Evolutionary conservation across 352 stramenopile genomes (phyloP).

Genomic region (Phytophthora macrochlamydospora): DNA sequence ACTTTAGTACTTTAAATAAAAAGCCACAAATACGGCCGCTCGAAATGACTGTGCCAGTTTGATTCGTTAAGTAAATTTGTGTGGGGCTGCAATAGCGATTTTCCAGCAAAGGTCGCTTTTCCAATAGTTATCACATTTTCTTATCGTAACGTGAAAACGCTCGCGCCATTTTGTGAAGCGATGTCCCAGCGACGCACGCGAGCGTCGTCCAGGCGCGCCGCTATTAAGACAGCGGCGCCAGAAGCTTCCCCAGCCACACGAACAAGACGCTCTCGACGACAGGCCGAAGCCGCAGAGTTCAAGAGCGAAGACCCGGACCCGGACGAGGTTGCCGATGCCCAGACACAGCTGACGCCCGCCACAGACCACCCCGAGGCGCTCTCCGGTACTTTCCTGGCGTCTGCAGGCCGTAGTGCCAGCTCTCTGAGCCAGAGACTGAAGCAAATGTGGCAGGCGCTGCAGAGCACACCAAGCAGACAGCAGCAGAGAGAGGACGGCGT

Average conservation of each 20-base stretch:
- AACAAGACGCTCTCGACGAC: not conserved
- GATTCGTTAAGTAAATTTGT: no score
- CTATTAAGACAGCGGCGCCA: not conserved
- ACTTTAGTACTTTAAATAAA: no score
- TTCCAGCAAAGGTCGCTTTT: no score
- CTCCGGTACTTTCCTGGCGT: constrained; percentile 21
- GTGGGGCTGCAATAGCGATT: no score
- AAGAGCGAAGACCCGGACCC: constrained; percentile 31
- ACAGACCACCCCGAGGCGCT: constrained; percentile 9
- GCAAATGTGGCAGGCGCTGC: constrained; percentile 52
- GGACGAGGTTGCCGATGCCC: constrained; percentile 5
- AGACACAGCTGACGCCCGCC: constrained; percentile 6
- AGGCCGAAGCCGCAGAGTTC: constrained; percentile 12
- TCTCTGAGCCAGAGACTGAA: constrained; percentile 59
- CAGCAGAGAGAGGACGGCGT: constrained; percentile 46
- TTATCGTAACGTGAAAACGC: no score
- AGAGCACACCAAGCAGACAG: constrained; percentile 43
- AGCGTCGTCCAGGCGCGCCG: not conserved
- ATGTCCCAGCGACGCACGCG: constrained; percentile 32
- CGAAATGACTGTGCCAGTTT: no score
- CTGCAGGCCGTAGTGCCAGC: constrained; percentile 21
- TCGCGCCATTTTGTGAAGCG: not conserved
- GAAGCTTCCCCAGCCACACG: not conserved
- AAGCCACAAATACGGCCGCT: no score
- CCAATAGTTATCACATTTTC: no score